Evolutionary conservation across 2,329 filamentous ascomycete species (phyloP).

Genomic region (Aschersonia sp.): DNA sequence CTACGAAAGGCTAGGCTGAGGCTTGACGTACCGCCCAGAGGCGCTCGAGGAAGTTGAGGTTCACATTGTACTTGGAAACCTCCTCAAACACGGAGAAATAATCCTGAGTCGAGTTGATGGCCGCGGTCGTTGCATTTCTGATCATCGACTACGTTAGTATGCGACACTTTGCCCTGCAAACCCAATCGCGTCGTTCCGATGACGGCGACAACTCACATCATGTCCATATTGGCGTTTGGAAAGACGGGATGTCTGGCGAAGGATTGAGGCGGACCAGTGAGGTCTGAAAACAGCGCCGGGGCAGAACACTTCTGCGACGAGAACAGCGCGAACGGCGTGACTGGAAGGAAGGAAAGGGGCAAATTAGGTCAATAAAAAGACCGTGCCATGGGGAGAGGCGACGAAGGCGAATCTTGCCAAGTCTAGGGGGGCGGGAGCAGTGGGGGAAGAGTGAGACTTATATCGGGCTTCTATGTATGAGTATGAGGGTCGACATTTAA

Average conservation of each 20-base stretch:
- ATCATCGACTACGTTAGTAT: constrained; percentile 7
- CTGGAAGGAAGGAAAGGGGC: background rate
- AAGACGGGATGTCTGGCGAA: background rate
- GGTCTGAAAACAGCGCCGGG: background rate
- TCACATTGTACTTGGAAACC: constrained; percentile 60
- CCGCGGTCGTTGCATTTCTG: constrained; percentile 36
- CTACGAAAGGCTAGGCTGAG: constrained; percentile 2
- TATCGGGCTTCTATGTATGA: too few relatives aligned
- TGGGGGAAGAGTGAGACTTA: constrained; percentile 5
- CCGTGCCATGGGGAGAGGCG: too few relatives aligned
- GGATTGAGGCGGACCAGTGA: background rate
- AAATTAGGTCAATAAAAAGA: too few relatives aligned
- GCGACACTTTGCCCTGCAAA: background rate
- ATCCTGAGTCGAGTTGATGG: constrained; percentile 32
- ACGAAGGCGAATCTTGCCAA: too few relatives aligned
- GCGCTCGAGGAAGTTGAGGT: constrained; percentile 74
- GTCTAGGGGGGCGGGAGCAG: background rate
- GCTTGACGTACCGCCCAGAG: constrained; percentile 61
- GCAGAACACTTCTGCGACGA: background rate
- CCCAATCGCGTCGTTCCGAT: background rate
- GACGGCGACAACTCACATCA: constrained; percentile 12
- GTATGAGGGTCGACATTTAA: too few relatives aligned
- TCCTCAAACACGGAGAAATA: constrained; percentile 47
- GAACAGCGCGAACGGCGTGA: background rate
- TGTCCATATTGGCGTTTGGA: constrained; percentile 16